phyloP scores from a whole-genome alignment of 352 stramenopile species.

The Peronospora destructor region DNA sequence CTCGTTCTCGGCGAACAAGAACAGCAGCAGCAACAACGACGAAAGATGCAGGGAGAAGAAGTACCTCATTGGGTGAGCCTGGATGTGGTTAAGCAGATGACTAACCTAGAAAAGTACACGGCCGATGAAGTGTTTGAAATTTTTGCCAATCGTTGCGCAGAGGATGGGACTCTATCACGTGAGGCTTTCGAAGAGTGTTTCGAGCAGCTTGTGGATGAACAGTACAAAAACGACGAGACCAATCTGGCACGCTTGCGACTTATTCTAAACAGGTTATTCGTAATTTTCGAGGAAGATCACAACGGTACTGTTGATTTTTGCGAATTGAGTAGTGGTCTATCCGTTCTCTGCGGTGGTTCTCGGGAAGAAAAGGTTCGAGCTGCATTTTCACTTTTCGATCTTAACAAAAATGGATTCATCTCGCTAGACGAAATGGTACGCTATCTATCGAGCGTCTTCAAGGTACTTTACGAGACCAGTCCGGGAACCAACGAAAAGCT shows the following conservation, averaged over 20 bases:
- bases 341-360: slow-evolving; percentile 71
- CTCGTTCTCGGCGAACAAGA: slow-evolving; percentile 16
- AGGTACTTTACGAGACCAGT: slow-evolving; percentile 81
- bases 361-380: slow-evolving; percentile 79
- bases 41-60: slow-evolving; percentile 21
- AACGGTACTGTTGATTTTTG: slow-evolving; percentile 81
- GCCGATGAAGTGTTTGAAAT: slow-evolving; percentile 83
- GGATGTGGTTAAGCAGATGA: slow-evolving; percentile 79
- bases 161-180: slow-evolving; percentile 72
- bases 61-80: slow-evolving; percentile 57
- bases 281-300: slow-evolving; percentile 73
- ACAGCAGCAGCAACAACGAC: slow-evolving; percentile 11
- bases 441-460: slow-evolving; percentile 83
- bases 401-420: slow-evolving; percentile 83
- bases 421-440: slow-evolving; percentile 85
- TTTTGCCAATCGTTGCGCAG: slow-evolving; percentile 72
- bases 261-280: slow-evolving; percentile 73
- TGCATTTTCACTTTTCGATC: slow-evolving; percentile 83
- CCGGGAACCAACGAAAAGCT: slow-evolving; percentile 49
- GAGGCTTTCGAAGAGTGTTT: slow-evolving; percentile 83
- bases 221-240: slow-evolving; percentile 65
- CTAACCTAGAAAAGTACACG: slow-evolving; percentile 71
- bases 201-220: slow-evolving; percentile 72
- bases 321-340: slow-evolving; percentile 77
- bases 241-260: slow-evolving; percentile 55